Evolutionary conservation across 208 protist species (phyloP).

Genomic region (Angomonas ambiguus): DNA sequence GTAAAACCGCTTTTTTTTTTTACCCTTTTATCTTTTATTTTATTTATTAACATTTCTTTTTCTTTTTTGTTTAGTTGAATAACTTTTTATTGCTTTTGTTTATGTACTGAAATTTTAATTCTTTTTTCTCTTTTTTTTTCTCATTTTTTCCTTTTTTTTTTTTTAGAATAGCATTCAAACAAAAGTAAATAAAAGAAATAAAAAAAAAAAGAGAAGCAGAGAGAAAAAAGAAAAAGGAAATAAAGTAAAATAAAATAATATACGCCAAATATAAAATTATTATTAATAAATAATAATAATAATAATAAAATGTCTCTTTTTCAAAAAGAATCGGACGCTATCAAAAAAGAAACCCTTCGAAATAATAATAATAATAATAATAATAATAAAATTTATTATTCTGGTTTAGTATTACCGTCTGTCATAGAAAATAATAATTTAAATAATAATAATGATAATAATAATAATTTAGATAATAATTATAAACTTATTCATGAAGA

Average conservation of each 20-base stretch:
- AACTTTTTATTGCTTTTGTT: too few species aligned
- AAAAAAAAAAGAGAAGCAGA: not conserved
- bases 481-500: not conserved
- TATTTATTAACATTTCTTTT: too few species aligned
- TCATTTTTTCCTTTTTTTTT: not conserved
- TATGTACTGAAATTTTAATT: too few species aligned
- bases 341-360: too few species aligned
- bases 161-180: not conserved
- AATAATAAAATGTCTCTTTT: too few species aligned
- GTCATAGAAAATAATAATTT: not conserved
- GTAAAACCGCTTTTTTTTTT: too few species aligned
- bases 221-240: not conserved
- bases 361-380: conserved; percentile 3
- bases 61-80: too few species aligned
- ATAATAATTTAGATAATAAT: conserved; percentile 1
- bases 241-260: too few species aligned
- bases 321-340: too few species aligned
- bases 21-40: not conserved
- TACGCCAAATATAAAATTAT: too few species aligned
- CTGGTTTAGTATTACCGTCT: not conserved
- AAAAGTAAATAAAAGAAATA: not conserved
- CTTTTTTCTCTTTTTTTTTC: too few species aligned
- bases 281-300: too few species aligned
- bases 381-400: conserved; percentile 2
- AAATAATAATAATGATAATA: not conserved